These are phyloP conservation scores for Scutellaria barbata DNA, from an alignment of 257 asterid species.

Conservation along the genomic window DNA sequence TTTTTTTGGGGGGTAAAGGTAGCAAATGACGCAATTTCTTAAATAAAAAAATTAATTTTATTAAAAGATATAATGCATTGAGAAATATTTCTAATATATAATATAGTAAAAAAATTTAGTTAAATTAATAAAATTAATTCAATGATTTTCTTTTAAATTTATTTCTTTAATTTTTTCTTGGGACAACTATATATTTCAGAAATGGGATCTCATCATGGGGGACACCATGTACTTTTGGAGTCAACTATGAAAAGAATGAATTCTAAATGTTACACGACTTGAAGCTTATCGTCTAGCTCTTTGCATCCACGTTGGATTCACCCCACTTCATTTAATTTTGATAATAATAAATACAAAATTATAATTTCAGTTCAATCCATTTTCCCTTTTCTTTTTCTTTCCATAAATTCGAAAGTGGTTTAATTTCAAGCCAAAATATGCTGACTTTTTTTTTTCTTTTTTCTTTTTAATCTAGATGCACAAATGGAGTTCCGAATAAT, in stretches of 20 bases:
- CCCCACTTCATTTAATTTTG: slow-evolving; percentile 28
- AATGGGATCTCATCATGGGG: slow-evolving; percentile 6
- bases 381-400: no score
- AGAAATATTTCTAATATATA: background rate
- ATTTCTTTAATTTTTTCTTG: background rate
- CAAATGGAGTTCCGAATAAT: background rate
- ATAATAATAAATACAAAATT: background rate
- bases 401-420: no score
- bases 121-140: background rate
- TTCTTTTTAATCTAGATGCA: background rate
- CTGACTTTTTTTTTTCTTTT: no score
- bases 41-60: no score
- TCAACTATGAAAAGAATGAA: slow-evolving; percentile 26
- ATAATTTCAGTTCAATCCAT: background rate
- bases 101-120: background rate
- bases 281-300: slow-evolving; percentile 33
- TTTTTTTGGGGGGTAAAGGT: no score
- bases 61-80: no score
- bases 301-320: slow-evolving; percentile 29
- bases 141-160: background rate
- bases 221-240: slow-evolving; percentile 2
- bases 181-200: background rate
- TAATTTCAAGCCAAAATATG: no score
- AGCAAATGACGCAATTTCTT: no score
- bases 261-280: slow-evolving; percentile 17